Evolutionary conservation across 2,329 filamentous ascomycete species (phyloP).

Genomic region (Cercospora sp.): DNA sequence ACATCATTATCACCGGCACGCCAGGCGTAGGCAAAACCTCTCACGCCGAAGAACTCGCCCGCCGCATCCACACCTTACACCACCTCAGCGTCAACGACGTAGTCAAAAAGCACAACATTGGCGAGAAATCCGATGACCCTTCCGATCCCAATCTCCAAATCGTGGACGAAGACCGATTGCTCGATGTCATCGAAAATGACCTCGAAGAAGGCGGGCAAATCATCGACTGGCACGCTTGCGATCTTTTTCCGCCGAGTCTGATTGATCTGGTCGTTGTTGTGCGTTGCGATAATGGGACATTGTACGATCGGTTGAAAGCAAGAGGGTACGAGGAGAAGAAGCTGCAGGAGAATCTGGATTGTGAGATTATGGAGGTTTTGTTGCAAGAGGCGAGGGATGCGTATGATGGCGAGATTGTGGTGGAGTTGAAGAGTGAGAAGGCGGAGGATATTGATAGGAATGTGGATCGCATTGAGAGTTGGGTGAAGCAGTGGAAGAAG

Average conservation of each 20-base stretch:
- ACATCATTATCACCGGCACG: conserved; percentile 93
- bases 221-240: conserved; percentile 98
- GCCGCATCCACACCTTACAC: conserved; percentile 67
- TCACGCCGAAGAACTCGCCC: conserved; percentile 78
- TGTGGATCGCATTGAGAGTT: conserved; percentile 76
- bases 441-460: conserved; percentile 86
- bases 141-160: conserved; percentile 85
- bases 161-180: conserved; percentile 89
- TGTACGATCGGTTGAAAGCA: conserved; percentile 80
- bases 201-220: conserved; percentile 77
- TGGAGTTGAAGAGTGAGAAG: conserved; percentile 81
- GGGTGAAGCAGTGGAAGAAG: conserved; percentile 80
- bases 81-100: conserved; percentile 89
- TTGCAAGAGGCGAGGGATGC: conserved; percentile 85
- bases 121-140: conserved; percentile 72
- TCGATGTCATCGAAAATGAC: conserved; percentile 86
- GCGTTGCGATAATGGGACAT: conserved; percentile 72
- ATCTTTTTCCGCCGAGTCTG: conserved; percentile 89
- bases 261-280: conserved; percentile 94
- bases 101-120: conserved; percentile 83
- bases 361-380: conserved; percentile 95
- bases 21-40: conserved; percentile 95
- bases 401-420: conserved; percentile 83
- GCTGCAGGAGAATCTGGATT: conserved; percentile 92
- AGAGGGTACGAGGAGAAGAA: conserved; percentile 83